These are phyloP conservation scores for Stemphylium vesicarium DNA, from an alignment of 2,329 filamentous ascomycete species.

Conservation along the genomic window DNA sequence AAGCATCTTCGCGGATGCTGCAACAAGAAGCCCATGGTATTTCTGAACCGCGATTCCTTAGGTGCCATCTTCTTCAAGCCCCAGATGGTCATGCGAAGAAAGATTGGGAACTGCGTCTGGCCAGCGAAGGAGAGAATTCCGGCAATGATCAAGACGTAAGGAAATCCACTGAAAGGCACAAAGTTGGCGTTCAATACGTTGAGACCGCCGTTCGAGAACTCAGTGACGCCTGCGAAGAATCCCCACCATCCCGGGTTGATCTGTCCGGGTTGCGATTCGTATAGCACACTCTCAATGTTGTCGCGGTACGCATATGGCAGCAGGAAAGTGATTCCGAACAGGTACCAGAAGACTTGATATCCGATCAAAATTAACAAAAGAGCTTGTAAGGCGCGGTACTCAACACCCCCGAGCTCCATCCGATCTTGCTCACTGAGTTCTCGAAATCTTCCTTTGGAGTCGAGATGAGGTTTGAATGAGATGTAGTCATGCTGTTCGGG, in stretches of 20 bases:
- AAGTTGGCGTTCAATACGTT: slow-evolving; percentile 65
- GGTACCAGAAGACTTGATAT: slow-evolving; percentile 43
- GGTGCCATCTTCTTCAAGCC: slow-evolving; percentile 57
- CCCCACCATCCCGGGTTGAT: slow-evolving; percentile 43
- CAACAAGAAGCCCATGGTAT: slow-evolving; percentile 64
- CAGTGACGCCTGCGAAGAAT: slow-evolving; percentile 56
- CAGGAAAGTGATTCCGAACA: slow-evolving; percentile 56
- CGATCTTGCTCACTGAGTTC: slow-evolving; percentile 52
- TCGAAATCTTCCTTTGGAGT: slow-evolving; percentile 39
- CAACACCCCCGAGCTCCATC: slow-evolving; percentile 58
- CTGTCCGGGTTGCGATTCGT: slow-evolving; percentile 45
- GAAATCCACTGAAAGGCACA: slow-evolving; percentile 60
- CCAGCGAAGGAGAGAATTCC: slow-evolving; percentile 59
- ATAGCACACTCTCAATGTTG: slow-evolving; percentile 51
- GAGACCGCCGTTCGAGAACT: slow-evolving; percentile 61
- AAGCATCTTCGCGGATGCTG: slow-evolving; percentile 69
- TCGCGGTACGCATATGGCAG: slow-evolving; percentile 52
- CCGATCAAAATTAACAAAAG: slow-evolving; percentile 55
- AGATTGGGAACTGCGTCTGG: slow-evolving; percentile 64
- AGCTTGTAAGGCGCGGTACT: slow-evolving; percentile 59
- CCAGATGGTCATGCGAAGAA: slow-evolving; percentile 67
- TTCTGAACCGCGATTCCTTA: slow-evolving; percentile 46
- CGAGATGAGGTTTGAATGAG: slow-evolving; percentile 40
- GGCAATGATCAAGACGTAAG: slow-evolving; percentile 57
- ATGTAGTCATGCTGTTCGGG: slow-evolving; percentile 38